phyloP scores from a whole-genome alignment of 2,329 filamentous ascomycete genomes.

The Eurotiales sp. region DNA sequence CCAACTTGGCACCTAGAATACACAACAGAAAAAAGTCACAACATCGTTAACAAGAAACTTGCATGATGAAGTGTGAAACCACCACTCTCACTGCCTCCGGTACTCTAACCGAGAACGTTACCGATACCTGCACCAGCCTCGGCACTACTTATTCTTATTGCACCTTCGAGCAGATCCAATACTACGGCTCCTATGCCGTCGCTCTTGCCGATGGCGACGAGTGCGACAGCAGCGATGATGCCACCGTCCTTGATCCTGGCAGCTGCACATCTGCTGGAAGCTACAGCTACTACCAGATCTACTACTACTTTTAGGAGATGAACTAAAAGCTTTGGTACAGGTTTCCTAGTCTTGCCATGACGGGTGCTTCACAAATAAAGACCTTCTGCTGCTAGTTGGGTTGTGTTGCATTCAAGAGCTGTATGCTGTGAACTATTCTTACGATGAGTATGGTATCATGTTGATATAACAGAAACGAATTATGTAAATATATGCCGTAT shows the following conservation, averaged over 20 bases:
- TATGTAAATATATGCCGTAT: too few species aligned
- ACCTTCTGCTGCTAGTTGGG: too few species aligned
- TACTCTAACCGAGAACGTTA: not conserved
- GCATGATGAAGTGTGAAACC: not conserved
- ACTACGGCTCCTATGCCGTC: not conserved
- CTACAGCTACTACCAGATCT: not conserved
- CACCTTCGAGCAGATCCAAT: not conserved
- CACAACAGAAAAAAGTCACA: too few species aligned
- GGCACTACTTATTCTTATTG: not conserved
- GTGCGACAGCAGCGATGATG: not conserved
- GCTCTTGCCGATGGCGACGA: not conserved
- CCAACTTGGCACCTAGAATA: too few species aligned
- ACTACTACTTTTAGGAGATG: not conserved
- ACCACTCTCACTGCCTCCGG: not conserved
- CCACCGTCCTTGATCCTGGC: not conserved
- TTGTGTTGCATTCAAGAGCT: too few species aligned
- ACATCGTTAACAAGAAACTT: not conserved
- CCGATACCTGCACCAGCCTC: not conserved
- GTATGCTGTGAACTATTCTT: too few species aligned
- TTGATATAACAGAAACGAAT: too few species aligned
- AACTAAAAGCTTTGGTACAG: too few species aligned
- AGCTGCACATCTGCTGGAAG: not conserved
- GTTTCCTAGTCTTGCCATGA: too few species aligned
- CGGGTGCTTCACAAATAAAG: too few species aligned
- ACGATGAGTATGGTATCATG: too few species aligned